Percentiles rank a stretch among this genome's conserved stretches.
These are phyloP conservation scores for Schwanniomyces polymorphus DNA, from an alignment of 805 yeast genomes.

Conservation along the genomic window DNA sequence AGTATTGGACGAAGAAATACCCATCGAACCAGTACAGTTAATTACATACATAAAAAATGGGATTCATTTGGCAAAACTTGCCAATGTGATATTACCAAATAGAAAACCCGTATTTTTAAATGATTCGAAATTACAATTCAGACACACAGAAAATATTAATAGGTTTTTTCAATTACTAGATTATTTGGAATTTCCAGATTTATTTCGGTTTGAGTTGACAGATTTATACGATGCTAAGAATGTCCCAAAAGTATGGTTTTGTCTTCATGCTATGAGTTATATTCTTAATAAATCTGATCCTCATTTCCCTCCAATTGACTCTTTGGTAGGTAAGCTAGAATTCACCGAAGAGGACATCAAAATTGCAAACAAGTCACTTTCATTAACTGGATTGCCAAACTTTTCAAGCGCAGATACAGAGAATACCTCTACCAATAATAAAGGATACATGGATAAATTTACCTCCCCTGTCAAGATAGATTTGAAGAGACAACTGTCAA, in stretches of 20 bases:
- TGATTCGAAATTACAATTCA: slow-evolving; percentile 65
- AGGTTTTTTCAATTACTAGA: slow-evolving; percentile 72
- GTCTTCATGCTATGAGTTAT: slow-evolving; percentile 84
- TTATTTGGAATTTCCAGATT: slow-evolving; percentile 74
- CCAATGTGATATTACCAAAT: slow-evolving; percentile 69
- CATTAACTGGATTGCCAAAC: slow-evolving; percentile 73
- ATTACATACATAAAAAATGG: slow-evolving; percentile 79
- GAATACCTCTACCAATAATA: slow-evolving; percentile 11
- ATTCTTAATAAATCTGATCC: slow-evolving; percentile 58
- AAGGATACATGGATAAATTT: slow-evolving; percentile 21
- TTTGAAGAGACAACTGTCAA: neutral
- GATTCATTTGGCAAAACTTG: slow-evolving; percentile 75
- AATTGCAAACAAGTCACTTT: slow-evolving; percentile 65
- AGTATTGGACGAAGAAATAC: slow-evolving; percentile 57
- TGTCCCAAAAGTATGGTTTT: slow-evolving; percentile 90
- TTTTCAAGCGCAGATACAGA: slow-evolving; percentile 49
- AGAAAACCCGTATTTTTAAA: slow-evolving; percentile 56
- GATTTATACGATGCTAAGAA: slow-evolving; percentile 91
- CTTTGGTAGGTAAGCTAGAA: slow-evolving; percentile 59
- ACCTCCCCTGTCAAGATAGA: slow-evolving; percentile 13
- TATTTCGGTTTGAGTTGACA: slow-evolving; percentile 87
- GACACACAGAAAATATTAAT: slow-evolving; percentile 91
- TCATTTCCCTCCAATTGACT: slow-evolving; percentile 59
- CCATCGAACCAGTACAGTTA: slow-evolving; percentile 54
- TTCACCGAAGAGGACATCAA: slow-evolving; percentile 70